Conservation (phyloP, 2,329 filamentous ascomycete species). For the Emydomyces testavorans region DNA sequence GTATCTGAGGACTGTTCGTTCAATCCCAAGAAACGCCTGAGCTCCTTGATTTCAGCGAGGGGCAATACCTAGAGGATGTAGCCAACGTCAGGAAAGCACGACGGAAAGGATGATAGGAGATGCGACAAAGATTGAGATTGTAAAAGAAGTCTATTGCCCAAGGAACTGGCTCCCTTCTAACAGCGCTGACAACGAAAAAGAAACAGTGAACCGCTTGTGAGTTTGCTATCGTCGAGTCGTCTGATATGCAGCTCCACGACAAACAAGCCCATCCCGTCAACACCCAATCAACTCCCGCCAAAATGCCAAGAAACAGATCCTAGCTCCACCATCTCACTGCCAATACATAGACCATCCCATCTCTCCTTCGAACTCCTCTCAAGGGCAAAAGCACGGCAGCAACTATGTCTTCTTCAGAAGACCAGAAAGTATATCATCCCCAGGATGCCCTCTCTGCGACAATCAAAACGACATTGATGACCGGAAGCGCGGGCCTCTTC, state of each 20-base stretch:
- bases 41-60: constrained; percentile 4
- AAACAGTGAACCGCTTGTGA: not conserved
- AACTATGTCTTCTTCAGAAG: constrained; percentile 39
- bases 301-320: constrained; percentile 1
- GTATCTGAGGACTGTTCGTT: not conserved
- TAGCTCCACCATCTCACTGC: not conserved
- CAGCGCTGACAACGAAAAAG: not conserved
- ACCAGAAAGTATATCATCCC: constrained; percentile 51
- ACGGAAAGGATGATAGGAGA: not conserved
- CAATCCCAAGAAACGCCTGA: not conserved
- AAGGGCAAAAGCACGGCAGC: not conserved
- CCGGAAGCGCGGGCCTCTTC: constrained; percentile 57
- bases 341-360: not conserved
- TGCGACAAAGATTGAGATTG: not conserved
- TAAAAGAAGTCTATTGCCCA: not conserved
- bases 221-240: not conserved
- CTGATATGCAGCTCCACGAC: not conserved
- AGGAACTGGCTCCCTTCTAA: not conserved
- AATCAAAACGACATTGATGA: constrained; percentile 53
- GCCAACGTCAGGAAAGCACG: constrained; percentile 4
- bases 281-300: not conserved
- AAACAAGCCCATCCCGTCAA: not conserved
- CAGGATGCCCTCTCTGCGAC: constrained; percentile 62
- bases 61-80: too few relatives aligned
- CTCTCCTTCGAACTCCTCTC: not conserved